A percentile compares a stretch with the other conserved stretches of the same genome.
Evolutionary conservation across 495 filamentous ascomycete species (phyloP).

Genomic region (Xylaria intraflava): DNA sequence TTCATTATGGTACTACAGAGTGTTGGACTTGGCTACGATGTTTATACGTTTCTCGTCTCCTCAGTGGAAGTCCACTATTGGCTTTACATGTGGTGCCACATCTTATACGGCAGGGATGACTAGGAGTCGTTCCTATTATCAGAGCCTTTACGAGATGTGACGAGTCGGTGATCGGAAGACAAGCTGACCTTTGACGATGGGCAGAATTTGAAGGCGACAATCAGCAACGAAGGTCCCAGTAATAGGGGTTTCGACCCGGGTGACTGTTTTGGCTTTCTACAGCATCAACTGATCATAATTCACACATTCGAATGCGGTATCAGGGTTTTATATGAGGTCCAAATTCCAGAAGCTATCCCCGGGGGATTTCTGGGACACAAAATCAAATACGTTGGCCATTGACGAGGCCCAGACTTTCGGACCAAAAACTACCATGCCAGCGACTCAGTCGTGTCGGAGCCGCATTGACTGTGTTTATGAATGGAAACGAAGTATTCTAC

Average conservation of each 20-base stretch:
- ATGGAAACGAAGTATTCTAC: too few relatives aligned
- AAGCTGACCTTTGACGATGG: not conserved
- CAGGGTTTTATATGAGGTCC: too few relatives aligned
- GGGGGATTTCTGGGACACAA: too few relatives aligned
- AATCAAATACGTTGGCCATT: not conserved
- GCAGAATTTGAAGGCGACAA: not conserved
- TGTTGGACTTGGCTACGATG: not conserved
- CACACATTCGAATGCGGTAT: not conserved
- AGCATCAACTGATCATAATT: conserved; percentile 4
- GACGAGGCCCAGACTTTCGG: too few relatives aligned
- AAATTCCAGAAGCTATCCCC: not conserved
- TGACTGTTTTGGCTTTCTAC: too few relatives aligned
- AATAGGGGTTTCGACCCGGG: too few relatives aligned
- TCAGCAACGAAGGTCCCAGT: too few relatives aligned
- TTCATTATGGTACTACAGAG: not conserved
- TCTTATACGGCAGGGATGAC: not conserved
- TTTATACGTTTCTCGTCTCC: not conserved
- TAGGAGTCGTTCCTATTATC: not conserved
- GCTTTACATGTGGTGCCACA: conserved; percentile 1
- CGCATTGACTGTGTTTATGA: too few relatives aligned
- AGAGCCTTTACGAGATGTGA: not conserved
- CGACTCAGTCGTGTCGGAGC: too few relatives aligned
- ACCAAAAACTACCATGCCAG: too few relatives aligned
- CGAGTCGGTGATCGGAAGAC: not conserved
- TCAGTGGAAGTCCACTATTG: not conserved